These are phyloP conservation scores for Petasospora rhodanensis DNA, from an alignment of 1,139 yeast genomes.

Conservation along the genomic window DNA sequence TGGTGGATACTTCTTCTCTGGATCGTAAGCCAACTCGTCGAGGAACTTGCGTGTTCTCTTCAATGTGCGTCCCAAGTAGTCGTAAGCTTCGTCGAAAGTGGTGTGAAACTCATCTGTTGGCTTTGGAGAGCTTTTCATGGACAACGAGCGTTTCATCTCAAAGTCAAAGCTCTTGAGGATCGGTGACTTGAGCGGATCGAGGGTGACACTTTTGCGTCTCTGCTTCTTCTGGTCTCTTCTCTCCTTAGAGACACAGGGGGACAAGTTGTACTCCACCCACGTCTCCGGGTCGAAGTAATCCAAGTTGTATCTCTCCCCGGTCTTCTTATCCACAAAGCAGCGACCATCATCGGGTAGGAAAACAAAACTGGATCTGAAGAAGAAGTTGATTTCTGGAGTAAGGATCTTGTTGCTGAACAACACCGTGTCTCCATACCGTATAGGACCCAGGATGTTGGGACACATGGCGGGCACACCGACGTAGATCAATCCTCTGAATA, in stretches of 20 bases:
- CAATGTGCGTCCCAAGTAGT: conserved; percentile 60
- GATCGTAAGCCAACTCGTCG: conserved; percentile 51
- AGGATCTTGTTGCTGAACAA: conserved; percentile 68
- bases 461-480: conserved; percentile 86
- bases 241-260: conserved; percentile 61
- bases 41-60: conserved; percentile 55
- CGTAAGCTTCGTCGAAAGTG: conserved; percentile 58
- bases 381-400: conserved; percentile 77
- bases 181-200: conserved; percentile 3
- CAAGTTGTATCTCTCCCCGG: conserved; percentile 54
- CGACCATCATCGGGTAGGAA: conserved; percentile 75
- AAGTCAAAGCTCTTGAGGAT: conserved; percentile 7
- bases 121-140: conserved; percentile 3
- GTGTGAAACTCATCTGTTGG: conserved; percentile 21
- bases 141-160: conserved; percentile 15
- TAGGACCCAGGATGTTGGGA: conserved; percentile 81
- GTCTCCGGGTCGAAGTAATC: conserved; percentile 77
- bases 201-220: conserved; percentile 1
- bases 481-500: conserved; percentile 70
- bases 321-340: conserved; percentile 59
- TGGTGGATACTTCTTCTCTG: conserved; percentile 64
- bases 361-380: conserved; percentile 80
- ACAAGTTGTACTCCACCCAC: conserved; percentile 73
- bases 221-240: conserved; percentile 7
- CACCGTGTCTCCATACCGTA: conserved; percentile 77